These are phyloP conservation scores for Tylopilus felleus DNA, from an alignment of 768 basidiomycete species.

Conservation along the genomic window DNA sequence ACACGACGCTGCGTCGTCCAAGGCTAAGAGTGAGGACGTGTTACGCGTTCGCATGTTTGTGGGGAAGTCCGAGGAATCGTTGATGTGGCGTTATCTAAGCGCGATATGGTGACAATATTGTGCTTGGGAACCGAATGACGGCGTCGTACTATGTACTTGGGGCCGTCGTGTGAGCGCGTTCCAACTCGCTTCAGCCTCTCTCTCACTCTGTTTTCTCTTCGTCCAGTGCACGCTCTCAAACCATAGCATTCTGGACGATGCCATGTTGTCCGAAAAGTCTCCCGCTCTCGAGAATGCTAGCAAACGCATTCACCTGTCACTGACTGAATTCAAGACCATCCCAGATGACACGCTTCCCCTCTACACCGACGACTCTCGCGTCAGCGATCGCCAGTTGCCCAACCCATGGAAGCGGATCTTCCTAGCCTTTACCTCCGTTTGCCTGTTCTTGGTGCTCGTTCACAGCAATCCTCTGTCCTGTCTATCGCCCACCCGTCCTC, in stretches of 20 bases:
- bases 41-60: constrained; percentile 4
- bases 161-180: no score
- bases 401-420: constrained; percentile 12
- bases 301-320: neutral
- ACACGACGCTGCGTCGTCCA: constrained; percentile 13
- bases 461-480: neutral
- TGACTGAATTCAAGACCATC: neutral
- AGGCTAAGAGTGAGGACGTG: neutral
- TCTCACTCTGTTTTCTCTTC: neutral
- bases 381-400: neutral
- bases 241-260: neutral
- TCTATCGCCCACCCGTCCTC: neutral
- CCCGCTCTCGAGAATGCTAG: neutral
- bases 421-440: constrained; percentile 10
- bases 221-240: neutral
- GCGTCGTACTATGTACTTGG: no score
- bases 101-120: neutral
- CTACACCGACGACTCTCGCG: constrained; percentile 5
- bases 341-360: constrained; percentile 18
- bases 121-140: no score
- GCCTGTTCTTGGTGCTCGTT: constrained; percentile 11
- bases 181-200: neutral
- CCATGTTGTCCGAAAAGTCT: constrained; percentile 7
- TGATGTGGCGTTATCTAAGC: constrained; percentile 14
- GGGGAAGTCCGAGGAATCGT: neutral